These are phyloP conservation scores for Gossypium rotundifolium DNA, from an alignment of 345 rosid species.

Conservation along the genomic window DNA sequence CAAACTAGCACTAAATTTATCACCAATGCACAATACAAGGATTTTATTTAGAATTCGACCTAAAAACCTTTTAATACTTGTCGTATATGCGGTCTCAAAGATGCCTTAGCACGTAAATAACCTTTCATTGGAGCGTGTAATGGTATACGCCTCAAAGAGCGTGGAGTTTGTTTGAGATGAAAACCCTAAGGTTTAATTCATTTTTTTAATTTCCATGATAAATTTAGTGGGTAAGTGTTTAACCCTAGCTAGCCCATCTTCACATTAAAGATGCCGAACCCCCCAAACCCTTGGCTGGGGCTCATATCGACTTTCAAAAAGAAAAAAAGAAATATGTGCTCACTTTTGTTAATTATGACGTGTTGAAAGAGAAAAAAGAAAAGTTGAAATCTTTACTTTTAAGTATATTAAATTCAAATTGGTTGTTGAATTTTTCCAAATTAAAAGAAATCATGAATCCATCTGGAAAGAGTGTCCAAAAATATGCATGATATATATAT, in stretches of 20 bases:
- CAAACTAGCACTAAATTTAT: too few relatives aligned
- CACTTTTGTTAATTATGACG: background rate
- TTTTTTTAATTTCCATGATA: background rate
- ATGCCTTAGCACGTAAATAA: conserved; percentile 28
- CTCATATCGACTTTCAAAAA: too few relatives aligned
- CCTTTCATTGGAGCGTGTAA: conserved; percentile 20
- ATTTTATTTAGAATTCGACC: too few relatives aligned
- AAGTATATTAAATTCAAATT: conserved; percentile 3
- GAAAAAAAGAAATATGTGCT: background rate
- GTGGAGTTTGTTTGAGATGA: conserved; percentile 14
- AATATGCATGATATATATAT: background rate
- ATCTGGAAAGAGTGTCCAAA: background rate
- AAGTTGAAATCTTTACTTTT: background rate
- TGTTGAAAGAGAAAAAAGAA: background rate
- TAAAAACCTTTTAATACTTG: background rate
- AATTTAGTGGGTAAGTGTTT: background rate
- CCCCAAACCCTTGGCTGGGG: conserved; percentile 27
- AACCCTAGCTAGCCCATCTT: conserved; percentile 28
- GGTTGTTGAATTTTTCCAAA: background rate
- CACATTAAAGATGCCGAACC: conserved; percentile 21
- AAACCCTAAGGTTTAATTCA: conserved; percentile 31
- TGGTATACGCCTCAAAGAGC: background rate
- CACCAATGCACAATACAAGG: too few relatives aligned
- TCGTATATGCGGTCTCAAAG: conserved; percentile 9
- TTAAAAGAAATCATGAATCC: background rate